A percentile compares a stretch with the other conserved stretches of the same genome.
Conservation (phyloP, 345 rosid genomes). For the Physaria fendleri region DNA sequence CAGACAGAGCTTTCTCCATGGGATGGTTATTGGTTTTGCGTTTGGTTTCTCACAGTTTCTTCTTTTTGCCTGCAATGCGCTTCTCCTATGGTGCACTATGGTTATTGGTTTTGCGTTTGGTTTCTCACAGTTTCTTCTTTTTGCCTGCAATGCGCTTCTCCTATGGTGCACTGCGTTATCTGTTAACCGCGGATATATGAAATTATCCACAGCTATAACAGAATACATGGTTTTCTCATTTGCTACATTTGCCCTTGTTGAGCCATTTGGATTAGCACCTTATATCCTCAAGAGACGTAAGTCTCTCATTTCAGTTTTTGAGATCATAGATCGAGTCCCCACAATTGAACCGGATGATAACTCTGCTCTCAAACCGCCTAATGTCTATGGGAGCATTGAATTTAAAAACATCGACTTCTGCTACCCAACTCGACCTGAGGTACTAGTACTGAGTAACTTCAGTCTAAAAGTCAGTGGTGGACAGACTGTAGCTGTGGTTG, state of each 20-base stretch:
- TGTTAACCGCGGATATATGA: constrained; percentile 40
- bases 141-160: constrained; percentile 95
- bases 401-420: constrained; percentile 91
- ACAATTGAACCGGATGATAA: constrained; percentile 96
- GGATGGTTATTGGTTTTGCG: constrained; percentile 89
- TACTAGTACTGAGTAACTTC: constrained; percentile 91
- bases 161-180: constrained; percentile 87
- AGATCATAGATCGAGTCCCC: constrained; percentile 88
- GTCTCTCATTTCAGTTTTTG: constrained; percentile 89
- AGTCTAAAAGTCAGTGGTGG: constrained; percentile 94
- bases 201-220: constrained; percentile 68
- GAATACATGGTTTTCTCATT: constrained; percentile 97
- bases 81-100: constrained; percentile 94
- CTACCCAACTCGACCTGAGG: constrained; percentile 91
- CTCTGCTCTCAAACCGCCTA: constrained; percentile 84
- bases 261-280: constrained; percentile 99
- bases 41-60: constrained; percentile 99
- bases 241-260: constrained; percentile 95
- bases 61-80: constrained; percentile 96
- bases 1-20: constrained; percentile 77
- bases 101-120: constrained; percentile 95
- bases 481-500: constrained; percentile 92
- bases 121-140: constrained; percentile 96
- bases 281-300: constrained; percentile 88
- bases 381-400: constrained; percentile 95